Percentiles rank a stretch among this genome's conserved stretches.
These are phyloP conservation scores for Angomonas deanei DNA, from an alignment of 208 protist species.

Conservation along the genomic window DNA sequence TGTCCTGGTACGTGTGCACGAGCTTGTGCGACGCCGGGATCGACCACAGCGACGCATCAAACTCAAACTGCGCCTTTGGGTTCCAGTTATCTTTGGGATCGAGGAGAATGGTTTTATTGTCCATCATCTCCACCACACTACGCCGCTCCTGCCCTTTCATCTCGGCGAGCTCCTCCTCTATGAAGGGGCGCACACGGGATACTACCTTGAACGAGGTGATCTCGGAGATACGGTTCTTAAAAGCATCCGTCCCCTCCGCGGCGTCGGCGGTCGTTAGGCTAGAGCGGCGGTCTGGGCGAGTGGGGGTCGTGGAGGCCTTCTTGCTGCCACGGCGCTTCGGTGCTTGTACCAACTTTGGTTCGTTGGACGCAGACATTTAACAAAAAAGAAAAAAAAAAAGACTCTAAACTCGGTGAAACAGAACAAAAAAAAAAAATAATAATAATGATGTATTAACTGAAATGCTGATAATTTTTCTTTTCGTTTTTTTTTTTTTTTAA, in stretches of 20 bases:
- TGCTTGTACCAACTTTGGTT: conserved; percentile 58
- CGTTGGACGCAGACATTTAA: conserved; percentile 19
- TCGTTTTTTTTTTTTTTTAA: too few species aligned
- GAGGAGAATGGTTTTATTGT: conserved; percentile 81
- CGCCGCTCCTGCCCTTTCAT: conserved; percentile 80
- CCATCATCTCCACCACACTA: conserved; percentile 87
- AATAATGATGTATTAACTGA: neutral
- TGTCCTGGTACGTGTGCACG: conserved; percentile 82
- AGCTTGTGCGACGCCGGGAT: conserved; percentile 81
- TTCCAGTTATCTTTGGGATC: conserved; percentile 80
- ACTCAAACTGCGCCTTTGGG: conserved; percentile 88
- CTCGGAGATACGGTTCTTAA: conserved; percentile 73
- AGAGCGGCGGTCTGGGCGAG: conserved; percentile 13
- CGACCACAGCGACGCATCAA: conserved; percentile 87
- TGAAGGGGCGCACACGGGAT: conserved; percentile 83
- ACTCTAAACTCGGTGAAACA: conserved; percentile 3
- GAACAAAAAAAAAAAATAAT: conserved; percentile 1
- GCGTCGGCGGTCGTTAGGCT: conserved; percentile 41
- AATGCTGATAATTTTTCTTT: neutral
- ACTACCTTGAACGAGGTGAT: conserved; percentile 87
- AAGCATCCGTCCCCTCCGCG: conserved; percentile 59
- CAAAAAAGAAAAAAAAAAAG: conserved; percentile 5
- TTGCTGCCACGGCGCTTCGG: conserved; percentile 10
- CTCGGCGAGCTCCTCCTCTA: conserved; percentile 80
- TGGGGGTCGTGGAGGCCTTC: conserved; percentile 3